Evolutionary conservation across 257 asterid species (phyloP).

Genomic region (Nicotiana undulata): DNA sequence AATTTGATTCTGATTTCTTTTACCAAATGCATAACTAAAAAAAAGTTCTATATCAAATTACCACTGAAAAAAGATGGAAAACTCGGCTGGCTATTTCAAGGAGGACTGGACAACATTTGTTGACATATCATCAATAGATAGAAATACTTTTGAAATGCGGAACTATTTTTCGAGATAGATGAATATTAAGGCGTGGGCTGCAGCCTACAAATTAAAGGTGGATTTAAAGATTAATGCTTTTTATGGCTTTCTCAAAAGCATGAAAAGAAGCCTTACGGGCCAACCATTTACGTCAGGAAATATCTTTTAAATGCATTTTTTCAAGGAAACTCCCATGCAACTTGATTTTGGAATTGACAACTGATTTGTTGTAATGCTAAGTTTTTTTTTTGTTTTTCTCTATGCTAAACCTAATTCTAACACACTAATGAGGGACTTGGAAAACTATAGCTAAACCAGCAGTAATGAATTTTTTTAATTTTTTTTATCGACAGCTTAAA

Average conservation of each 20-base stretch:
- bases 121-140: background rate
- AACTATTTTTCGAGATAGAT: background rate
- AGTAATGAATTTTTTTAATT: no score
- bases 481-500: no score
- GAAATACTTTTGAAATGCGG: background rate
- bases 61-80: no score
- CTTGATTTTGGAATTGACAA: background rate
- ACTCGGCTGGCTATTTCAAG: background rate
- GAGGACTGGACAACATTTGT: background rate
- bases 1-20: background rate
- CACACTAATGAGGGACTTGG: no score
- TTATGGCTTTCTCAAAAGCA: constrained; percentile 1
- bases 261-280: background rate
- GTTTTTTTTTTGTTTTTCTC: background rate
- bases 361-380: background rate
- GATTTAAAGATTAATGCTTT: background rate
- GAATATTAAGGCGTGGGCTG: background rate
- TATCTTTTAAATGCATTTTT: background rate
- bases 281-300: background rate
- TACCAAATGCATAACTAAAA: background rate
- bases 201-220: background rate
- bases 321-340: background rate
- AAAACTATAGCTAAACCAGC: no score
- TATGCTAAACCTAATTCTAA: background rate
- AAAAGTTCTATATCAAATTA: no score